Evolutionary conservation across 345 rosid species (phyloP).

Genomic region (Stellera chamaejasme): DNA sequence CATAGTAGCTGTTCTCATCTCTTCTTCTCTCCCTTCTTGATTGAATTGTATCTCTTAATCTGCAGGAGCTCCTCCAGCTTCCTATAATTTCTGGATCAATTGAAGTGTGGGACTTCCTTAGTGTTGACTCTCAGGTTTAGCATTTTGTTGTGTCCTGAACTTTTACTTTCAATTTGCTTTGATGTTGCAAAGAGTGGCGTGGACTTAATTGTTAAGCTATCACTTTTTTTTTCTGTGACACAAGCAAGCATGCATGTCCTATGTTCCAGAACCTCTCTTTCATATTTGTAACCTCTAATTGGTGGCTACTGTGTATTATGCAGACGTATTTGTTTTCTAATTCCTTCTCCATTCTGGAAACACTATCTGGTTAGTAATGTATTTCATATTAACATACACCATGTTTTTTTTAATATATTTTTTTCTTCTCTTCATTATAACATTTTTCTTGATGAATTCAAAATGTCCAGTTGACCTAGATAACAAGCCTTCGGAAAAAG

Average conservation of each 20-base stretch:
- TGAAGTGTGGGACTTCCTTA: slow-evolving; percentile 98
- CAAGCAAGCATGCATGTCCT: too few relatives aligned
- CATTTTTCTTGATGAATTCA: slow-evolving; percentile 6
- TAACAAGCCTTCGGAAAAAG: slow-evolving; percentile 45
- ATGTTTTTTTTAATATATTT: slow-evolving; percentile 7
- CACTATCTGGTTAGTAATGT: slow-evolving; percentile 62
- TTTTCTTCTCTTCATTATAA: slow-evolving; percentile 3
- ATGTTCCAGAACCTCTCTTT: background rate
- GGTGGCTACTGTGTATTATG: slow-evolving; percentile 17
- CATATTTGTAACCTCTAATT: slow-evolving; percentile 3
- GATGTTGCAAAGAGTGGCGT: background rate
- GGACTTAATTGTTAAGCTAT: background rate
- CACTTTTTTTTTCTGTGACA: too few relatives aligned
- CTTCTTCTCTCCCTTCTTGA: slow-evolving; percentile 1
- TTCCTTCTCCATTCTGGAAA: slow-evolving; percentile 88
- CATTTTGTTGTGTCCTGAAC: slow-evolving; percentile 8
- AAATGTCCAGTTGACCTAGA: slow-evolving; percentile 54
- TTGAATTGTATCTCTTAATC: slow-evolving; percentile 10
- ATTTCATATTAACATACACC: slow-evolving; percentile 6
- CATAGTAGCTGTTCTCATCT: slow-evolving; percentile 1
- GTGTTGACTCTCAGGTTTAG: slow-evolving; percentile 95
- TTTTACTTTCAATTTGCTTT: slow-evolving; percentile 4
- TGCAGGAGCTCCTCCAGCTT: slow-evolving; percentile 81
- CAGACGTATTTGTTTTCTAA: slow-evolving; percentile 95
- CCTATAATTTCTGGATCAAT: slow-evolving; percentile 91